Conservation (phyloP, 305 asterid genomes). For the Plantago lanceolata region DNA sequence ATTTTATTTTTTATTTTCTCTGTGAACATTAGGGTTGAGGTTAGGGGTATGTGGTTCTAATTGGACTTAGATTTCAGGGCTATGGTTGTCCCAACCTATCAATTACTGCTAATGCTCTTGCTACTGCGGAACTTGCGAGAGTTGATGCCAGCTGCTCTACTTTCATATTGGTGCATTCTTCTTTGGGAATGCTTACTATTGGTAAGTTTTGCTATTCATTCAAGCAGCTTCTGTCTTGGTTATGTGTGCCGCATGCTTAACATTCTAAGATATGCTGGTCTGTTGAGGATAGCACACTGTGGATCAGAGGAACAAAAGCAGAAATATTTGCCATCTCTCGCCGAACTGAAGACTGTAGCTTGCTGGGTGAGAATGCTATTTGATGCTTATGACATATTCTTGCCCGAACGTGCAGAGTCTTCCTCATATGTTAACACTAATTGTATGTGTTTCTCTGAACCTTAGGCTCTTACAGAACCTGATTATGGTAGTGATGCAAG, state of each 20-base stretch:
- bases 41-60: conserved; percentile 21
- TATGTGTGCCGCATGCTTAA: not conserved
- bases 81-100: conserved; percentile 94
- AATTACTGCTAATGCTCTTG: conserved; percentile 75
- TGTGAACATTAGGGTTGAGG: conserved; percentile 4
- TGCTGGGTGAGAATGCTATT: conserved; percentile 71
- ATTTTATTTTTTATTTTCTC: conserved; percentile 1
- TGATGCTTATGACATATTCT: conserved; percentile 9
- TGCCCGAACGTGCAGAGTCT: not conserved
- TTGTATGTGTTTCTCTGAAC: conserved; percentile 23
- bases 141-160: conserved; percentile 97
- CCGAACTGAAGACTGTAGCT: conserved; percentile 57
- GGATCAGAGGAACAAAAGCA: conserved; percentile 91
- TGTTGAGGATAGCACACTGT: conserved; percentile 58
- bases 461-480: conserved; percentile 90
- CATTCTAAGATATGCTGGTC: conserved; percentile 21
- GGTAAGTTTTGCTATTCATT: conserved; percentile 39
- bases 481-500: conserved; percentile 98
- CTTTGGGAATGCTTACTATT: conserved; percentile 88
- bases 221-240: not conserved
- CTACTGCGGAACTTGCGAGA: conserved; percentile 74
- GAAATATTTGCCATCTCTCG: conserved; percentile 82
- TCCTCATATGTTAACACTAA: conserved; percentile 12
- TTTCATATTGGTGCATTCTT: conserved; percentile 84
- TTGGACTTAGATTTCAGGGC: conserved; percentile 45